Percentiles rank a stretch among this genome's conserved stretches.
phyloP scores from a whole-genome alignment of 1,284 basidiomycete genomes.

The Ceratobasidium sp. region DNA sequence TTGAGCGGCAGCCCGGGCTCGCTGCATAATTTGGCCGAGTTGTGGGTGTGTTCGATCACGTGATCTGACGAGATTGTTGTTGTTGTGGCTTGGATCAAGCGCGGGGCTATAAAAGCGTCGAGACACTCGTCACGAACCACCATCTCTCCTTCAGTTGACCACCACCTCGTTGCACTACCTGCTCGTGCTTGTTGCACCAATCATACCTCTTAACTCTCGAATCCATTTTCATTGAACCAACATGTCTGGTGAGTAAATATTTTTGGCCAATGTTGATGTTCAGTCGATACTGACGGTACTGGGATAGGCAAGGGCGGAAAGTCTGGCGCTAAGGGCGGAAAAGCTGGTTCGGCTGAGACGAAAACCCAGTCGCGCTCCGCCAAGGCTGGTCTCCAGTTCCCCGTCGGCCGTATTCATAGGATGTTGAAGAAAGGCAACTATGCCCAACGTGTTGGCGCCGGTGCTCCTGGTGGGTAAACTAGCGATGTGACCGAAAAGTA shows the following conservation, averaged over 20 bases:
- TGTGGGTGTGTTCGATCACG: slow-evolving; percentile 12
- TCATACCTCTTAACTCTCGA: not conserved
- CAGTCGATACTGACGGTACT: not conserved
- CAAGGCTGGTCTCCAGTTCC: slow-evolving; percentile 55
- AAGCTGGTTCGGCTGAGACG: slow-evolving; percentile 55
- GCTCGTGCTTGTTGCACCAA: slow-evolving; percentile 18
- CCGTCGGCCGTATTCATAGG: slow-evolving; percentile 55
- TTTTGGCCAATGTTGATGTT: slow-evolving; percentile 3
- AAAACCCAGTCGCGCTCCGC: slow-evolving; percentile 52
- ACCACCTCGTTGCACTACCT: slow-evolving; percentile 5
- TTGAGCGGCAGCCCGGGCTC: not conserved
- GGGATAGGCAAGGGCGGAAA: slow-evolving; percentile 49
- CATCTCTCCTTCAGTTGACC: slow-evolving; percentile 24
- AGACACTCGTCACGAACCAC: not conserved
- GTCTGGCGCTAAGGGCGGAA: slow-evolving; percentile 55
- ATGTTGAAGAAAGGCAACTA: slow-evolving; percentile 55
- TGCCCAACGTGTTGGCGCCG: slow-evolving; percentile 54
- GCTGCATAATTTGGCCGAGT: slow-evolving; percentile 30
- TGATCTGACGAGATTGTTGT: slow-evolving; percentile 33
- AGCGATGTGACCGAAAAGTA: not conserved
- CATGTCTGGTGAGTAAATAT: slow-evolving; percentile 41
- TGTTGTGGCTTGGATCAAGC: slow-evolving; percentile 41
- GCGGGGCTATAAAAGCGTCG: slow-evolving; percentile 42
- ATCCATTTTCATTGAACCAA: slow-evolving; percentile 19
- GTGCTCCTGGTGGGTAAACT: slow-evolving; percentile 51